Conservation (phyloP, 805 yeast genomes). For the Saccharomyces jurei region DNA sequence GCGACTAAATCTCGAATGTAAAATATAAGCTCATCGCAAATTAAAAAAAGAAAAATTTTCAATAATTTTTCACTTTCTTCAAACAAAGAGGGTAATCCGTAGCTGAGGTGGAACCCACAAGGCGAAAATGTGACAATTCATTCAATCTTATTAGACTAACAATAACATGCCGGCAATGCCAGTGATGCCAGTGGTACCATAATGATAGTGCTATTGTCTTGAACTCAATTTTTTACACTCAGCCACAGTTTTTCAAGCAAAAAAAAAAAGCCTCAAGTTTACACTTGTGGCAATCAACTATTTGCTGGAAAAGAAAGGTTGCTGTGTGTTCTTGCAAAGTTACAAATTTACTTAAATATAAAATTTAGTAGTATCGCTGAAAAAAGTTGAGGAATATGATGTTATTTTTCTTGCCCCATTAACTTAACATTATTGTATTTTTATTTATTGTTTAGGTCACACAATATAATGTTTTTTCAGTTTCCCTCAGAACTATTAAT, state of each 20-base stretch:
- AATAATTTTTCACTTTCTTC: background rate
- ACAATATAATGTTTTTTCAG: no score
- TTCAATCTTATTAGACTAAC: background rate
- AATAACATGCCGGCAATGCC: no score
- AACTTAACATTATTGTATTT: no score
- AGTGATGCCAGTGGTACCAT: no score
- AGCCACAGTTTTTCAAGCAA: background rate
- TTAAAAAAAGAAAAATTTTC: background rate
- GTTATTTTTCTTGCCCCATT: no score
- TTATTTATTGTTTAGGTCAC: background rate
- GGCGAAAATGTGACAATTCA: background rate
- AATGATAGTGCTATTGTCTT: no score
- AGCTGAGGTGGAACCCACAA: background rate
- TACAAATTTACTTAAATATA: no score
- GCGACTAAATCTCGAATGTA: background rate
- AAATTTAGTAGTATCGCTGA: no score
- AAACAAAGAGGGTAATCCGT: background rate
- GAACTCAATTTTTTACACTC: no score
- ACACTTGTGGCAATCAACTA: background rate
- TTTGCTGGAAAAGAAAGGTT: background rate
- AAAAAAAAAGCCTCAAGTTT: background rate
- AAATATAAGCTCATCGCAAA: background rate
- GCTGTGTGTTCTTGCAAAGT: background rate
- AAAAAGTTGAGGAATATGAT: no score
- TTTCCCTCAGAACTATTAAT: no score